Evolutionary conservation across 2,329 filamentous ascomycete genomes (phyloP).

Genomic region (Aspergillus tanneri): DNA sequence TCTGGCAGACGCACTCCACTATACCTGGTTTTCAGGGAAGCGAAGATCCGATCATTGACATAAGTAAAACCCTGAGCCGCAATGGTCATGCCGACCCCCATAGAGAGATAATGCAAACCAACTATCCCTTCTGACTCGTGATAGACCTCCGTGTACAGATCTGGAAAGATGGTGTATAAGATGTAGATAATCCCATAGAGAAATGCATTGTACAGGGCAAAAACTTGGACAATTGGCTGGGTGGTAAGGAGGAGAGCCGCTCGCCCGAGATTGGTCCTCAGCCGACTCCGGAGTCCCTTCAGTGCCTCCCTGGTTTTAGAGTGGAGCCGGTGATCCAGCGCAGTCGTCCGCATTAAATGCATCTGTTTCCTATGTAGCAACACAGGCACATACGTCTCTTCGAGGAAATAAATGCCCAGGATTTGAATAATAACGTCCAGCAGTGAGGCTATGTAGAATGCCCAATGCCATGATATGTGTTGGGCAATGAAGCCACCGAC

Average conservation of each 20-base stretch:
- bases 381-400: no score
- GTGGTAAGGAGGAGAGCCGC: constrained; percentile 57
- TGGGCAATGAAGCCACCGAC: no score
- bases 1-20: constrained; percentile 51
- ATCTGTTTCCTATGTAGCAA: no score
- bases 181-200: constrained; percentile 63
- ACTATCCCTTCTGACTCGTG: constrained; percentile 56
- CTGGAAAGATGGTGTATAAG: constrained; percentile 60
- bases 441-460: no score
- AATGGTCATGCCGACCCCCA: constrained; percentile 60
- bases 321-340: no score
- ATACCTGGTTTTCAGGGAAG: constrained; percentile 45
- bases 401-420: no score
- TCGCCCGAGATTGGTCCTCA: no score
- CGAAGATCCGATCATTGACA: constrained; percentile 51
- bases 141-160: constrained; percentile 57
- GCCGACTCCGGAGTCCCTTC: no score
- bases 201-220: constrained; percentile 56
- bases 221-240: constrained; percentile 59
- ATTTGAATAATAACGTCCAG: no score
- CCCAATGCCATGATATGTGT: no score
- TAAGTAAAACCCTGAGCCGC: constrained; percentile 51
- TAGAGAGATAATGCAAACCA: constrained; percentile 62
- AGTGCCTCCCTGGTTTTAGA: no score
- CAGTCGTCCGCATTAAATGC: no score